Base-by-base conservation (phyloP, 2,329 filamentous ascomycete species). In the Plectosphaerella plurivora region DNA sequence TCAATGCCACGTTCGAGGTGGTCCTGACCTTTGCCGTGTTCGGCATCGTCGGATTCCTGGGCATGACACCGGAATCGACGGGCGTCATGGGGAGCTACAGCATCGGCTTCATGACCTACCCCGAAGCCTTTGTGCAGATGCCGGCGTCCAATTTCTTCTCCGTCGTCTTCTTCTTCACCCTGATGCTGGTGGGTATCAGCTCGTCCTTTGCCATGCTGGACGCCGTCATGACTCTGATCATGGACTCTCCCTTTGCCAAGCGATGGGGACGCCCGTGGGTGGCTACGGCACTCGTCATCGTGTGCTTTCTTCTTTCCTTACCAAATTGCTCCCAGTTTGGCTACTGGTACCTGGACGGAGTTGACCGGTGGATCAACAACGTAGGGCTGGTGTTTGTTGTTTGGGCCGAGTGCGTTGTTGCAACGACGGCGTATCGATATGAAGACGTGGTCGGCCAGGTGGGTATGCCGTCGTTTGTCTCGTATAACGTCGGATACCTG, bases 91-190 rank as follows among this genome's bases (percentile, higher is more conserved):
- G 75, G 3, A 77, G 75, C 2, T 82, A 82, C 50, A 74, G 74
- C 2, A 73, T 80, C 0, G 79, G 78, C 3, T 82, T 82, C 60
- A 59, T 81, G 36, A 81, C 77, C 0, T 68, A 79, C 4, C 78
- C 78, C 0, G 70, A 74, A 41, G 79, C 79, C 1, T 69, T 82
- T 1, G 61, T 76, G 0, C 69, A 81, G 50, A 82, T 82, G 77
- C 79, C 78, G 0, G 78, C 73, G 0, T 67, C 78, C 1, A 81
- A 81, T 51, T 79, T 77, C 53, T 82, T 77, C 73, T 76, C 78
- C 0, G 65, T 78, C 0, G 63, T 80, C 0, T 68, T 82, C 8
- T 82, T 82, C 57, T 71, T 82, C n/a, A 81, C 78, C 0, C 59
- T 82, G 3, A 71, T 78, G 1, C 71, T 82, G 0, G 71, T 82